Conservation (phyloP, 352 stramenopile species). For the Pythium chondricola region DNA sequence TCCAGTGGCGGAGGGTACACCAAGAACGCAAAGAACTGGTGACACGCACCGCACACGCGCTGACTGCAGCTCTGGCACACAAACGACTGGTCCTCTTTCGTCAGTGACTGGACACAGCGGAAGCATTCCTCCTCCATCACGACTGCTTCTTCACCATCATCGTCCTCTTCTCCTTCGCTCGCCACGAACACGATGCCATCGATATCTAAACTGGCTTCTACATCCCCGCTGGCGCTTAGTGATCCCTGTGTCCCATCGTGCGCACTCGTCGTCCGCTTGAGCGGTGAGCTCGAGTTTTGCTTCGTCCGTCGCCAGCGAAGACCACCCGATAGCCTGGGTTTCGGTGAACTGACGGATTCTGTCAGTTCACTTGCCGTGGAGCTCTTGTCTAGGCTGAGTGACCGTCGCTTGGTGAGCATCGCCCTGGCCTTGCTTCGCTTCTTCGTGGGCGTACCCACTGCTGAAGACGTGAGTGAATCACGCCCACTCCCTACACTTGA, state of each 20-base stretch:
- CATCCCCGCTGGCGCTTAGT: constrained; percentile 12
- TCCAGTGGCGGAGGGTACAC: constrained; percentile 60
- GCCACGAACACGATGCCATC: not conserved
- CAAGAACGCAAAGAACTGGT: constrained; percentile 61
- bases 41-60: constrained; percentile 50
- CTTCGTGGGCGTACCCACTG: constrained; percentile 15
- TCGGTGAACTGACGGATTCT: no score
- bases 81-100: not conserved
- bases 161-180: constrained; percentile 18
- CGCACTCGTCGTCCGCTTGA: constrained; percentile 1
- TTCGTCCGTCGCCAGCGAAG: constrained; percentile 11
- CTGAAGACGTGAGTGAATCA: no score
- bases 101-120: constrained; percentile 38
- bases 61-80: constrained; percentile 62
- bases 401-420: constrained; percentile 10
- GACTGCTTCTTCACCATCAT: constrained; percentile 23
- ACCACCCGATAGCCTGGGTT: not conserved
- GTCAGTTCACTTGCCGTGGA: no score
- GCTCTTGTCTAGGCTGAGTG: constrained; percentile 15
- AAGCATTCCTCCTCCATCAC: constrained; percentile 29
- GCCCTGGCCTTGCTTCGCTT: constrained; percentile 5
- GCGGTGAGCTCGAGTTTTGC: not conserved
- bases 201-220: not conserved
- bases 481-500: no score
- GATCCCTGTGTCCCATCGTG: not conserved